A percentile compares a stretch with the other conserved stretches of the same genome.
These are phyloP conservation scores for Talaromyces sp. DNA, from an alignment of 2,329 filamentous ascomycete species.

Conservation along the genomic window DNA sequence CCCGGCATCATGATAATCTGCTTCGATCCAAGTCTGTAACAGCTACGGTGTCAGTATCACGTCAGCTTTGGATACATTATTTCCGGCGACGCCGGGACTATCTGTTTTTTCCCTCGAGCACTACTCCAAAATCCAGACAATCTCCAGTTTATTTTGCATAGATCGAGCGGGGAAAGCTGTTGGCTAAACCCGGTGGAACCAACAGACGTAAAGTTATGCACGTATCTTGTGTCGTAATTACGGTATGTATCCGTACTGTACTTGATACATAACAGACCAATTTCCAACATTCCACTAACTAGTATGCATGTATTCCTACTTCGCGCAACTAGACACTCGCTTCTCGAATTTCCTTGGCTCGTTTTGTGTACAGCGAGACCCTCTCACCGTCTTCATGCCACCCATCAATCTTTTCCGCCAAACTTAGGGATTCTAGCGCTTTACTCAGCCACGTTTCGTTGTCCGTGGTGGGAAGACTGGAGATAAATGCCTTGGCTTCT, in stretches of 20 bases:
- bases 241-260: background rate
- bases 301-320: background rate
- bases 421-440: background rate
- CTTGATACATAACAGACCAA: background rate
- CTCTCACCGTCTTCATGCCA: background rate
- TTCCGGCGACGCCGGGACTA: background rate
- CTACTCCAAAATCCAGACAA: background rate
- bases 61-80: background rate
- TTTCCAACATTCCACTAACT: background rate
- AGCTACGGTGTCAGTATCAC: background rate
- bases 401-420: conserved; percentile 1
- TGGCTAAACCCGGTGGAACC: background rate
- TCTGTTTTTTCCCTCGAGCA: background rate
- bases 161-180: background rate
- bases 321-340: background rate
- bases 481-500: background rate
- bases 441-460: background rate
- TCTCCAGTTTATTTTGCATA: background rate
- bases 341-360: background rate
- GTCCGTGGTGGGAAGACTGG: background rate
- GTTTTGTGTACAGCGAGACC: background rate
- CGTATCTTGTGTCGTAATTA: background rate
- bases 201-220: background rate
- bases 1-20: background rate
- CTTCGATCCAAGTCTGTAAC: background rate